Percentiles rank a stretch among this genome's conserved stretches.
These are phyloP conservation scores for Paecilomyces variotii DNA, from an alignment of 2,329 filamentous ascomycete genomes.

Conservation along the genomic window DNA sequence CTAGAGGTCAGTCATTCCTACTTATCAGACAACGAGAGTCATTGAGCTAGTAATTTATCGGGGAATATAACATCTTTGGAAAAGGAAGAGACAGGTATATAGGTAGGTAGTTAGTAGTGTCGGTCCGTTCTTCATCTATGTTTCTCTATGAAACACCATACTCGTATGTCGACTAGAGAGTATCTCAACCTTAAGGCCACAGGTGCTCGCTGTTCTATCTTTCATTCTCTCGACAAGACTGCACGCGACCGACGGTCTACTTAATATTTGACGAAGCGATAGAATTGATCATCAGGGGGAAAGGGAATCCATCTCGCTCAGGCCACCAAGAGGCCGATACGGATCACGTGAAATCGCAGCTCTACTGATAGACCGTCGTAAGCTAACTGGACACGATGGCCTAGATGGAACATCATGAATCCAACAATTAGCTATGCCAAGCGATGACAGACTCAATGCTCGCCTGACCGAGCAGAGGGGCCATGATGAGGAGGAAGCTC, in stretches of 20 bases:
- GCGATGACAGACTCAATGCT: conserved; percentile 29
- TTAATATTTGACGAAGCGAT: neutral
- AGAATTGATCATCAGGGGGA: neutral
- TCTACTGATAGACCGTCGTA: conserved; percentile 13
- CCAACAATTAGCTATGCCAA: conserved; percentile 32
- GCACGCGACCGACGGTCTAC: neutral
- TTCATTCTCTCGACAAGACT: neutral
- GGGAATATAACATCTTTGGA: neutral
- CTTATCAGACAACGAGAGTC: too few species aligned
- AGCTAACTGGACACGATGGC: conserved; percentile 17
- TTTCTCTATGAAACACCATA: neutral
- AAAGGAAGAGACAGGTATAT: neutral
- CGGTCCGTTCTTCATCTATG: neutral
- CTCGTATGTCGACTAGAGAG: neutral
- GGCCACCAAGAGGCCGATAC: neutral
- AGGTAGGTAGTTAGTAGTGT: neutral
- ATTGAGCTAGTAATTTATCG: too few species aligned
- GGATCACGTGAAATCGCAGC: conserved; percentile 9
- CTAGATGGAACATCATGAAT: conserved; percentile 11
- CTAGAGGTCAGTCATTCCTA: too few species aligned
- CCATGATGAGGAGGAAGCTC: conserved; percentile 22
- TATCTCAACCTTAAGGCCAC: neutral
- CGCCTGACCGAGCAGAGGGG: conserved; percentile 23
- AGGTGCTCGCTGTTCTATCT: neutral
- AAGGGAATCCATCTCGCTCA: neutral